phyloP scores from a whole-genome alignment of 768 basidiomycete species.

The Pleurotus salmoneostramineus region DNA sequence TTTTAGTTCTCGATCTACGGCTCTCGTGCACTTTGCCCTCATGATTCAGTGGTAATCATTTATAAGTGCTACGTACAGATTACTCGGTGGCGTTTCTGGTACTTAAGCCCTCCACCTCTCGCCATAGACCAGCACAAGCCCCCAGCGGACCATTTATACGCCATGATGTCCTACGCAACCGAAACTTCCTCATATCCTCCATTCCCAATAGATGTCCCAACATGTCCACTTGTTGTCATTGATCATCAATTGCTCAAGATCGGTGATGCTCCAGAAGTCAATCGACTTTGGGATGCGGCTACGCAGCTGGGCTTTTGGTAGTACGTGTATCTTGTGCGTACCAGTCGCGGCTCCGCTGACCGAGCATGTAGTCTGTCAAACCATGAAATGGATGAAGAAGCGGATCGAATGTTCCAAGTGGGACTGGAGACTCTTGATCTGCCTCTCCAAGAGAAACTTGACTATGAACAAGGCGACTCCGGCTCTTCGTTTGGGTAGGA shows the following conservation, averaged over 20 bases:
- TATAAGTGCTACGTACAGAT: too few species aligned
- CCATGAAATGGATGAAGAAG: constrained; percentile 47
- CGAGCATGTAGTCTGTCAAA: constrained; percentile 41
- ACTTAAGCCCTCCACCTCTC: too few species aligned
- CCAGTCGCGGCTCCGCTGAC: too few species aligned
- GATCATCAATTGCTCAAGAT: constrained; percentile 29
- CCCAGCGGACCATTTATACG: too few species aligned
- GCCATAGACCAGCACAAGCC: too few species aligned
- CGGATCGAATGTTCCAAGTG: constrained; percentile 49
- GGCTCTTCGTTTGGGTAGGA: constrained; percentile 37
- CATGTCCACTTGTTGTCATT: constrained; percentile 33
- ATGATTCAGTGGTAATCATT: too few species aligned
- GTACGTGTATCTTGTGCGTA: constrained; percentile 18
- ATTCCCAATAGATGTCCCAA: constrained; percentile 36
- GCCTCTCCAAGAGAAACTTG: constrained; percentile 55
- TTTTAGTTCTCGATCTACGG: too few species aligned
- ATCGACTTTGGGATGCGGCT: constrained; percentile 32
- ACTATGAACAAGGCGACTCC: constrained; percentile 51
- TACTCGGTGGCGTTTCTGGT: neutral
- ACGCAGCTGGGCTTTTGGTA: constrained; percentile 41
- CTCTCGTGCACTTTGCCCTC: too few species aligned
- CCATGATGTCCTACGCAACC: neutral
- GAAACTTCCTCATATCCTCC: constrained; percentile 12
- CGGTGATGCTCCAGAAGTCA: constrained; percentile 24
- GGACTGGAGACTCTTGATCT: constrained; percentile 51